These are phyloP conservation scores for Fusarium devonianum DNA, from an alignment of 2,329 filamentous ascomycete genomes.

Conservation along the genomic window DNA sequence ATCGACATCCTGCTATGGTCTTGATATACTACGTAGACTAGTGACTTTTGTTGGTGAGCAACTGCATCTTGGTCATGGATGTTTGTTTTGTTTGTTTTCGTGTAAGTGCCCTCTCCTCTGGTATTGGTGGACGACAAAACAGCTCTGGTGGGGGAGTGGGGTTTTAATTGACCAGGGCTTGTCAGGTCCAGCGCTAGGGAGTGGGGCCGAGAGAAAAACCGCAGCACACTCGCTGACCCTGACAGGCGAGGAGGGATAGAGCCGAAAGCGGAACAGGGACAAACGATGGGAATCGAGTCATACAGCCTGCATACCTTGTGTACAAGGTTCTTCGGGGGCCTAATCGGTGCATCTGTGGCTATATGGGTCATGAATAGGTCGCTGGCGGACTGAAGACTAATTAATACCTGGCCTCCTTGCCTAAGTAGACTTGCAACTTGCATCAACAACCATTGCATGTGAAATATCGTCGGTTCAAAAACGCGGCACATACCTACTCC, in stretches of 20 bases:
- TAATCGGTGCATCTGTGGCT: conserved; percentile 21
- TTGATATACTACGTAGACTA: too few species aligned
- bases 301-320: conserved; percentile 8
- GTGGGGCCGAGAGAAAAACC: conserved; percentile 12
- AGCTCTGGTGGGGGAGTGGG: conserved; percentile 14
- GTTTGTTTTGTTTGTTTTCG: conserved; percentile 9
- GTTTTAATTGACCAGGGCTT: background rate
- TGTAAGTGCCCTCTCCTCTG: conserved; percentile 12
- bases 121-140: background rate
- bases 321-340: conserved; percentile 22
- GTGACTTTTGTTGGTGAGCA: background rate
- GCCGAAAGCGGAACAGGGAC: conserved; percentile 38
- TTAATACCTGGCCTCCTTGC: too few species aligned
- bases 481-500: too few species aligned
- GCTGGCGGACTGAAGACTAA: background rate
- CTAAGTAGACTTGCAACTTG: too few species aligned
- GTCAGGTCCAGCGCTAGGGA: background rate
- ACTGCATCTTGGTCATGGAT: background rate
- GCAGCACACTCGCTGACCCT: too few species aligned
- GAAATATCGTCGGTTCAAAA: too few species aligned
- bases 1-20: too few species aligned
- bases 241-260: conserved; percentile 5
- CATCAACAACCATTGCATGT: too few species aligned
- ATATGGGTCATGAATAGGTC: background rate
- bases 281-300: conserved; percentile 30